phyloP scores from a whole-genome alignment of 345 rosid species.

The Acer saccharum region DNA sequence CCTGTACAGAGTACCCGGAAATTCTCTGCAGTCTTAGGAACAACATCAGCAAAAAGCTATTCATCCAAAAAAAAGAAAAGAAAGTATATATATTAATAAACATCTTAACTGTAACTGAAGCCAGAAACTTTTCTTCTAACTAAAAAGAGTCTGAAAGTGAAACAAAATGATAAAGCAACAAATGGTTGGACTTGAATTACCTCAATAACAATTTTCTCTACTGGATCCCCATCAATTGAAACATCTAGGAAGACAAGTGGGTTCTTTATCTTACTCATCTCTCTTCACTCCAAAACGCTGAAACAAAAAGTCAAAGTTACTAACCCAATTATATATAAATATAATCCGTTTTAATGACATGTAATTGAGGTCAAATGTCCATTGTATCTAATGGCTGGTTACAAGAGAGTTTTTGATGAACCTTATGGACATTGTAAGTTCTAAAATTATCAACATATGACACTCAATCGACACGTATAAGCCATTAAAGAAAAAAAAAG shows the following conservation, averaged over 20 bases:
- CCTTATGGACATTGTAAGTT: background rate
- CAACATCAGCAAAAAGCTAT: constrained; percentile 90
- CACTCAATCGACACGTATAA: background rate
- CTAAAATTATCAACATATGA: background rate
- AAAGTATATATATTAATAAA: background rate
- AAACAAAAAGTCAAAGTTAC: constrained; percentile 7
- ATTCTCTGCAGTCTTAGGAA: constrained; percentile 94
- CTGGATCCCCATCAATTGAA: constrained; percentile 66
- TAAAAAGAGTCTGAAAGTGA: background rate
- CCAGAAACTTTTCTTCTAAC: constrained; percentile 2
- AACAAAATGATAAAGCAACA: background rate
- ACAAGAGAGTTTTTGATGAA: background rate
- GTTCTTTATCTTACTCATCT: constrained; percentile 77
- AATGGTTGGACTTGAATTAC: constrained; percentile 38
- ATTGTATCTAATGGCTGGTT: background rate
- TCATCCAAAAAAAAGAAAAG: constrained; percentile 20
- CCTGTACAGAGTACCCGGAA: constrained; percentile 97
- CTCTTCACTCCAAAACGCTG: constrained; percentile 26
- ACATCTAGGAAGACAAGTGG: constrained; percentile 81
- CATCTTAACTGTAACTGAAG: background rate
- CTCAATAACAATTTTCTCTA: constrained; percentile 77
- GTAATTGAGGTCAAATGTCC: background rate
- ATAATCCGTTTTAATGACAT: background rate
- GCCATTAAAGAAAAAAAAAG: background rate
- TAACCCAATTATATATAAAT: background rate